A percentile compares a stretch with the other conserved stretches of the same genome.
Conservation (phyloP, 1,284 basidiomycete species). For the Papiliotrema flavescens region DNA sequence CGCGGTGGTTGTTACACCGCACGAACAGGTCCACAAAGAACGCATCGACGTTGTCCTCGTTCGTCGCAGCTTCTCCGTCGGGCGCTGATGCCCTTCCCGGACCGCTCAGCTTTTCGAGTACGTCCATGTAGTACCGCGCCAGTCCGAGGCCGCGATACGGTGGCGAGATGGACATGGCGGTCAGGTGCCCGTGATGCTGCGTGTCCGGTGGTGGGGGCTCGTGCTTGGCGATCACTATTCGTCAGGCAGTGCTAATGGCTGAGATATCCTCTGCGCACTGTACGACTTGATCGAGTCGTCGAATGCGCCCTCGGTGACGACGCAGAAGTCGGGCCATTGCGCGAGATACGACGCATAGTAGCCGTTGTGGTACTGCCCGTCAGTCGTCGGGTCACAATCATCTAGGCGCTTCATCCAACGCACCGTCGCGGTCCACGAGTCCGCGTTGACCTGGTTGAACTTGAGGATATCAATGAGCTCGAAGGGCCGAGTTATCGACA, state of each 20-base stretch:
- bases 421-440: slow-evolving; percentile 55
- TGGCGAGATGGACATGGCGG: slow-evolving; percentile 47
- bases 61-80: neutral
- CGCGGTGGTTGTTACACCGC: slow-evolving; percentile 46
- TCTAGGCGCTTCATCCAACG: slow-evolving; percentile 6
- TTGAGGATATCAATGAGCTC: slow-evolving; percentile 50
- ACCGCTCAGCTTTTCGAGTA: slow-evolving; percentile 38
- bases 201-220: slow-evolving; percentile 45
- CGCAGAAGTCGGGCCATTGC: slow-evolving; percentile 44
- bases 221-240: slow-evolving; percentile 47
- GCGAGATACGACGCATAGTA: slow-evolving; percentile 45
- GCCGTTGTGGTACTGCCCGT: slow-evolving; percentile 37
- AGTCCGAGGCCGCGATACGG: slow-evolving; percentile 41
- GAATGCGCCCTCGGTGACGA: slow-evolving; percentile 27
- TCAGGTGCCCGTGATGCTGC: slow-evolving; percentile 49
- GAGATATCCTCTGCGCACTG: slow-evolving; percentile 23
- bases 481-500: slow-evolving; percentile 53
- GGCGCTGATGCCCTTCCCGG: neutral
- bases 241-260: neutral
- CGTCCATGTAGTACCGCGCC: slow-evolving; percentile 44
- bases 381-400: neutral
- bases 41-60: slow-evolving; percentile 37
- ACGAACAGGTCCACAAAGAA: slow-evolving; percentile 51
- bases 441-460: slow-evolving; percentile 53
- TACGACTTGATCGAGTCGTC: slow-evolving; percentile 33